Evolutionary conservation across 2,329 filamentous ascomycete genomes (phyloP).

Genomic region (Sporothrix euskadiensis): DNA sequence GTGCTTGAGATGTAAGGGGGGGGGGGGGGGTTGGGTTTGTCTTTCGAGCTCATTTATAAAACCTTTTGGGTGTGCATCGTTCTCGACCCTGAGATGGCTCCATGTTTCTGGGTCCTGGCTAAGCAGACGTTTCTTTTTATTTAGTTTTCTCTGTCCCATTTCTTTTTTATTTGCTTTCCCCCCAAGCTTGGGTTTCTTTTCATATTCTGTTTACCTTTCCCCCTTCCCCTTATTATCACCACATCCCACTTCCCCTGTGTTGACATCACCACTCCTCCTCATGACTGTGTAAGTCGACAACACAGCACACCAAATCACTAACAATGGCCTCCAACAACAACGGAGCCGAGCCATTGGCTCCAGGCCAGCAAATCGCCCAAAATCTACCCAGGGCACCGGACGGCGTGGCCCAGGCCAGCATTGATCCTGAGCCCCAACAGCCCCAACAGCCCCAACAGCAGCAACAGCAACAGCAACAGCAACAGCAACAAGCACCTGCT

Average conservation of each 20-base stretch:
- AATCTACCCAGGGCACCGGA: not conserved
- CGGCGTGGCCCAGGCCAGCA: not conserved
- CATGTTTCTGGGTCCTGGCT: not conserved
- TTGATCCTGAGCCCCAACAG: not conserved
- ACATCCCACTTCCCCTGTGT: not conserved
- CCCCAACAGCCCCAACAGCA: no score
- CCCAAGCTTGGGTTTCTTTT: no score
- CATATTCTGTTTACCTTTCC: not conserved
- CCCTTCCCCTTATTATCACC: not conserved
- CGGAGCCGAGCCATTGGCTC: not conserved
- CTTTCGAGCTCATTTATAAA: not conserved
- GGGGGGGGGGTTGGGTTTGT: not conserved
- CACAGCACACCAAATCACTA: not conserved
- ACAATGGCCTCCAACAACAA: constrained; percentile 22
- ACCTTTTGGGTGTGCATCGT: not conserved
- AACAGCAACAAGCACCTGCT: not conserved
- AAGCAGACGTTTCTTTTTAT: not conserved
- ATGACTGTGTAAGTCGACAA: not conserved
- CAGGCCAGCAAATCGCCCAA: not conserved
- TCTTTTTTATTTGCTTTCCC: not conserved
- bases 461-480: not conserved
- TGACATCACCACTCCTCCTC: not conserved
- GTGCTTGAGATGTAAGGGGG: no score
- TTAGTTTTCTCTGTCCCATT: not conserved
- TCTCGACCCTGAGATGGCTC: not conserved